Evolutionary conservation across 345 rosid species (phyloP), one percentile per base, ranked within the genome.

Genomic region (Gossypium raimondii): DNA sequence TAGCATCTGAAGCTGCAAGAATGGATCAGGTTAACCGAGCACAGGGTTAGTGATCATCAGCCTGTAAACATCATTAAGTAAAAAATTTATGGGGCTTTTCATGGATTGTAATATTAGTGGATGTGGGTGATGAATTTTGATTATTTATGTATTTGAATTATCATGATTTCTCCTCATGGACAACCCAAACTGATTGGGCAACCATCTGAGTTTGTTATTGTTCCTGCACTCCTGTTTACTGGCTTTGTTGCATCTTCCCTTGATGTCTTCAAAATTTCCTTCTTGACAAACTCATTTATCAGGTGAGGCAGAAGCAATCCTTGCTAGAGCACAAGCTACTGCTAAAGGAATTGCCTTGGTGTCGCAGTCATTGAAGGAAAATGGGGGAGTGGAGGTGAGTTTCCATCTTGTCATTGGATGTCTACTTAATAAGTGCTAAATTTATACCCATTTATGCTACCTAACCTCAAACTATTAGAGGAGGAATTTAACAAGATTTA

Each of bases 291-390:
- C 63, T 27, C 67, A 34, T 71, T 65, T 67, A 75, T 83, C 85
- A 94, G 97, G 98, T 85, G 98, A 92, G 69, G 99, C 97, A 10
- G 90, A 89, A 81, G 98, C 99, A 59, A 91, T 95, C 70, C 76
- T 89, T 80, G 97, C 94, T 79, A 89, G 73, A 85, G 93, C 98
- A 52, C 83, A 89, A 74, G 98, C 98, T 78, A 91, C 97, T 45
- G 89, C 96, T 16, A 83, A 82, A 81, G 96, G 93, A 43, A 79
- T 95, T 77, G 82, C 80, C 73, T 63, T 87, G 89, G 84, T 93
- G 24, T 92, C 98, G 1, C 83, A 84, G 66, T 52, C 96, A 45
- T 89, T 93, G 10, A 93, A 88, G 79, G 92, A 85, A 82, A 76
- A 79, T 75, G 98, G 97, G 16, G 98, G 99, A 78, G 76, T 85